Evolutionary conservation across 1,139 yeast species (phyloP), one percentile per base, ranked within the genome.

Genomic region (Sugiyamaella castrensis): DNA sequence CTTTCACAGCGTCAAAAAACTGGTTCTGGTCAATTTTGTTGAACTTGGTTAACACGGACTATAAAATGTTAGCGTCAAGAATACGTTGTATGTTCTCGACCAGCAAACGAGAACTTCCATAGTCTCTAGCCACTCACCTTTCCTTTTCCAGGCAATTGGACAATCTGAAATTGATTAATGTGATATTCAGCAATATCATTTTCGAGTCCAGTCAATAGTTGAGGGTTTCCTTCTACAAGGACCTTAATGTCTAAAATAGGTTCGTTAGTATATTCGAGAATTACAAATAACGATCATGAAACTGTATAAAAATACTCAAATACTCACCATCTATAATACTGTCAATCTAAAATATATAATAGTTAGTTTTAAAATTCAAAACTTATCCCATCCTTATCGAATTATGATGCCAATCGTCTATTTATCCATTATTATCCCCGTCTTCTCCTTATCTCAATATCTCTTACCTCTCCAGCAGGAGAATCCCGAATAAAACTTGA

Each of bases 391-490:
- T 15, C 37, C 19, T 5, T 11, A 31, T 15, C 40, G n/a, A n/a
- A n/a, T n/a, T n/a, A n/a, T n/a, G n/a, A n/a, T n/a, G n/a, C n/a
- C n/a, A n/a, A n/a, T 12, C 11, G 26, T 19, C 9, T n/a, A n/a
- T n/a, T n/a, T n/a, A n/a, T n/a, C n/a, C n/a, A n/a, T n/a, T n/a
- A n/a, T n/a, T n/a, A n/a, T n/a, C n/a, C n/a, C n/a, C n/a, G 35
- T 26, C 11, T 10, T 37, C 10, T 10, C 31, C 19, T 44, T 24
- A 34, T 34, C 9, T 32, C 29, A 19, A 32, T 36, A 13, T 6
- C 38, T 40, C 68, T 43, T 47, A 72, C 72, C 60, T 75, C 79
- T 11, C 82, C 82, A 10, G 81, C 79, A 12, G 83, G 82, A 4
- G 82, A 73, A 48, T 78, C 82, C 32, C 64, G 59, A 37, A 79